These are phyloP conservation scores for Jamesozyma lodderae DNA, from an alignment of 805 yeast species.

Conservation along the genomic window DNA sequence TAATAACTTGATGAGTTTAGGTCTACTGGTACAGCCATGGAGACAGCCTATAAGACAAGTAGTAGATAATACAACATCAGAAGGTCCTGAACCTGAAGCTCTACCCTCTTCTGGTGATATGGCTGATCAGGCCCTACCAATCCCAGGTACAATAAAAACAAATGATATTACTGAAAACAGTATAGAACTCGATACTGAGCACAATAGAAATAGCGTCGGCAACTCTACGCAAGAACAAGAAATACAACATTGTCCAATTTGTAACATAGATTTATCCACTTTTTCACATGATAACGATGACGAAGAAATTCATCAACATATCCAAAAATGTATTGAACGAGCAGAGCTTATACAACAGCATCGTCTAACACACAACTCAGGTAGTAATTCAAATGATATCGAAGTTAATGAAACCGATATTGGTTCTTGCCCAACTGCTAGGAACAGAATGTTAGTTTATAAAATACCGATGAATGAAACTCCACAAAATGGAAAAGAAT, in stretches of 20 bases:
- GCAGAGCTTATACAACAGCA: conserved; percentile 41
- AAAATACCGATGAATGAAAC: conserved; percentile 24
- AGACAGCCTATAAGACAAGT: too few species aligned
- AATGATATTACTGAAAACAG: background rate
- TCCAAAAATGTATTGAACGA: conserved; percentile 53
- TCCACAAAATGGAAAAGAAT: conserved; percentile 27
- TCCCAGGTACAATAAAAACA: conserved; percentile 3
- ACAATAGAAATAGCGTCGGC: background rate
- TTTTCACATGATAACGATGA: conserved; percentile 3
- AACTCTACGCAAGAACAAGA: conserved; percentile 3
- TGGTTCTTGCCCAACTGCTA: conserved; percentile 6
- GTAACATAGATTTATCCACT: conserved; percentile 15
- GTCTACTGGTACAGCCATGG: conserved; percentile 14
- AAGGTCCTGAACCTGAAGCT: too few species aligned
- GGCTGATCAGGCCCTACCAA: background rate
- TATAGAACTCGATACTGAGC: background rate
- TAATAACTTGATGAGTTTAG: conserved; percentile 31
- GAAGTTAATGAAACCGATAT: background rate
- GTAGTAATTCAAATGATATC: conserved; percentile 32
- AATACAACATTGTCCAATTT: conserved; percentile 33
- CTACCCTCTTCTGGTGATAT: too few species aligned
- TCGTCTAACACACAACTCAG: conserved; percentile 48
- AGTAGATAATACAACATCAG: conserved; percentile 6
- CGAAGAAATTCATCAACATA: conserved; percentile 40
- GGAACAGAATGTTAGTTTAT: conserved; percentile 81